A percentile compares a stretch with the other conserved stretches of the same genome.
Evolutionary conservation across 2,329 filamentous ascomycete species (phyloP).

Genomic region (Penicillium sp.): DNA sequence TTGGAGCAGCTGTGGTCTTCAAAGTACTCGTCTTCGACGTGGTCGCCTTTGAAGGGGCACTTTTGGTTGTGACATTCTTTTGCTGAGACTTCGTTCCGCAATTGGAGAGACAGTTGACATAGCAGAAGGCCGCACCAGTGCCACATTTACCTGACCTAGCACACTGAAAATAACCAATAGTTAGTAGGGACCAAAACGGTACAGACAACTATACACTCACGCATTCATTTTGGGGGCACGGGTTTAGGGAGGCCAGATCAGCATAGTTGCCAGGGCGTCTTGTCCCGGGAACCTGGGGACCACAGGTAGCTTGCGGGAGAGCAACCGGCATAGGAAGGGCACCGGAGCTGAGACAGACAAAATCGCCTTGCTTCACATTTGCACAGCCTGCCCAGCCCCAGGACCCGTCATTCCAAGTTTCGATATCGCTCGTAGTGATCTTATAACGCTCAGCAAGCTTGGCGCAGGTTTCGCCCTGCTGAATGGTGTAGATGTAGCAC

Average conservation of each 20-base stretch:
- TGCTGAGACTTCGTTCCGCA: neutral
- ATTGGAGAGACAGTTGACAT: neutral
- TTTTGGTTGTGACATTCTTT: neutral
- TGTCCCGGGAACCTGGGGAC: conserved; percentile 40
- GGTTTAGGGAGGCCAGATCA: conserved; percentile 14
- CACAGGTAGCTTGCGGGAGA: conserved; percentile 37
- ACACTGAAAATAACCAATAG: neutral
- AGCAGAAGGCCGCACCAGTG: neutral
- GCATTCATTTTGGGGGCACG: conserved; percentile 9
- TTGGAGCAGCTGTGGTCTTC: neutral
- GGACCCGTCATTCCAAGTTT: conserved; percentile 36
- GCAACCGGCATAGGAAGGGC: conserved; percentile 36
- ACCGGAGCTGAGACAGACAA: conserved; percentile 39
- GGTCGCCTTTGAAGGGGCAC: neutral
- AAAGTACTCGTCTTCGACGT: neutral
- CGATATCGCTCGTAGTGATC: conserved; percentile 34
- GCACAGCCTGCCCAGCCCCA: conserved; percentile 41
- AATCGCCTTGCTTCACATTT: conserved; percentile 21
- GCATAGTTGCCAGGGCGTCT: conserved; percentile 25
- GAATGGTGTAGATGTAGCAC: conserved; percentile 33
- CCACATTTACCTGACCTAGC: neutral
- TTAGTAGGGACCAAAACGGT: neutral
- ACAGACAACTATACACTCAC: conserved; percentile 1
- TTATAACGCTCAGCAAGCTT: conserved; percentile 27
- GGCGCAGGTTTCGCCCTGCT: conserved; percentile 30